Evolutionary conservation across 495 filamentous ascomycete species (phyloP), one percentile per base, ranked within the genome.

Genomic region (Tuber melanosporum): DNA sequence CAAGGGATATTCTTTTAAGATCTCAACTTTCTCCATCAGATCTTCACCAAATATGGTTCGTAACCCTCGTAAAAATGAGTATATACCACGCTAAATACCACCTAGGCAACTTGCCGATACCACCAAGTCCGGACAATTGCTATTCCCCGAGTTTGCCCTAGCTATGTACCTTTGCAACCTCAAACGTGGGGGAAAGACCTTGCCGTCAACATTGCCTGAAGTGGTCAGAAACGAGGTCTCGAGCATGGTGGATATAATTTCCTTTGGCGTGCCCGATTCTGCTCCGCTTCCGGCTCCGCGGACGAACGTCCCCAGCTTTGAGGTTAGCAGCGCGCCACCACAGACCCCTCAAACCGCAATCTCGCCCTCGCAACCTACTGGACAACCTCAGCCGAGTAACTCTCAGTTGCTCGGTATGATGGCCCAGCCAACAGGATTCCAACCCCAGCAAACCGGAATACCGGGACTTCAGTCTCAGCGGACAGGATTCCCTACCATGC

Each of bases 161-260:
- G 94, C 96, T 66, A 97, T 99, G 96, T 99, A 99, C 83, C 91
- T 99, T 32, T 99, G 96, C 86, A 98, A 98, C 79, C 82, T 98
- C 79, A 94, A 92, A 85, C 87, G 98, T 22, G 92, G 92, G 22
- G 94, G 94, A 44, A 97, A 97, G 84, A 86, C 89, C 0, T 82
- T 99, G 15, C 96, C 96, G 2, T 80, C 86, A 1, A 83, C 83
- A 19, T 86, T 99, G 4, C 95, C 96, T 0, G 94, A 98, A 62
- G 91, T 89, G 62, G 90, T 98, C 71, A 91, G 89, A 85, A 99
- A 98, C 83, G 96, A 99, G 85, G 96, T 99, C 44, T 98, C 95
- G 15, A 96, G 96, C 82, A 98, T 99, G 95, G 96, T 99, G 47
- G 96, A 99, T 83, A 98, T 98, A 69, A 99, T 99, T 79, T 97